These are phyloP conservation scores for Actinomucor elegans DNA, from an alignment of 371 early-diverging fungal genomes.

Conservation along the genomic window DNA sequence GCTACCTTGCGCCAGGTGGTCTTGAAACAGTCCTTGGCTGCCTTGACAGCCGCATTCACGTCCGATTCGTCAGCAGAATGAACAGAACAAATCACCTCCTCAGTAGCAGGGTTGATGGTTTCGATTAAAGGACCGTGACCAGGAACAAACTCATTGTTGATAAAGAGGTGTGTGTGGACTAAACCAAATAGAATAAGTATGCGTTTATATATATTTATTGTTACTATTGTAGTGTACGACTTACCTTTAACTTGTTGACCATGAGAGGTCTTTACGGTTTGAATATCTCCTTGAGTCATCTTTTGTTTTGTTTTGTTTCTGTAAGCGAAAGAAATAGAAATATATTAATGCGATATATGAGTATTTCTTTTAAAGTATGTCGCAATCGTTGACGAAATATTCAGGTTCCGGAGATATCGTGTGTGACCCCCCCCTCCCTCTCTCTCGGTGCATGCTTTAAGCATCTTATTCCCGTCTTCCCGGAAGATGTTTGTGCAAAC, in stretches of 20 bases:
- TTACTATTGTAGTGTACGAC: no score
- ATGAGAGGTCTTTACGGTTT: slow-evolving; percentile 21
- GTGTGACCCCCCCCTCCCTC: no score
- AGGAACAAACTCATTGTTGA: slow-evolving; percentile 74
- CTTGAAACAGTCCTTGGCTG: slow-evolving; percentile 71
- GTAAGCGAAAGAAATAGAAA: neutral
- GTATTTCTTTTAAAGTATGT: no score
- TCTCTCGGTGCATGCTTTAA: no score
- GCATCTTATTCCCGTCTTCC: no score
- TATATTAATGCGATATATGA: no score
- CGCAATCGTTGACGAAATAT: no score
- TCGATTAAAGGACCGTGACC: slow-evolving; percentile 57
- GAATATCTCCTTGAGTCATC: slow-evolving; percentile 28
- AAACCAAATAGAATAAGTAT: neutral
- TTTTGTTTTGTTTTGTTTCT: neutral
- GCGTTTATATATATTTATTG: neutral
- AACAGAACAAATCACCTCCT: slow-evolving; percentile 70
- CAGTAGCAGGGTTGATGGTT: slow-evolving; percentile 72
- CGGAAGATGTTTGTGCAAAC: no score
- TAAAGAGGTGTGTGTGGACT: slow-evolving; percentile 65
- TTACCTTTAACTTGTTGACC: slow-evolving; percentile 25
- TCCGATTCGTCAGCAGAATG: slow-evolving; percentile 73
- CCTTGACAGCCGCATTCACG: slow-evolving; percentile 74
- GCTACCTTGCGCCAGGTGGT: slow-evolving; percentile 67
- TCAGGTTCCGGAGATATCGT: no score